Base-by-base conservation (phyloP, 257 asterid genomes). In the Solanum medicagineum region DNA sequence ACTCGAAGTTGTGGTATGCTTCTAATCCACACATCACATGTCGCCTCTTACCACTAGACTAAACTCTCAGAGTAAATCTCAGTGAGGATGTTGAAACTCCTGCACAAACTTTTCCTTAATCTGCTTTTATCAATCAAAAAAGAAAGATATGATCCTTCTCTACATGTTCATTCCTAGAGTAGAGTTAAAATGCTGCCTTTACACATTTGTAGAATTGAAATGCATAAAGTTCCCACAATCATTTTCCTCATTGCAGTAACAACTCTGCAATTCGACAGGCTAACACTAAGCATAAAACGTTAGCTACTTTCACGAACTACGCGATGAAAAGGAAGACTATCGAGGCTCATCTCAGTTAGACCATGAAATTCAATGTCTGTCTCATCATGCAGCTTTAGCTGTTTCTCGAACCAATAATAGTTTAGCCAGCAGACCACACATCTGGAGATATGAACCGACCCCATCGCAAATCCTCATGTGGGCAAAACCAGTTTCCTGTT, bases 391-490 rank as follows among this genome's bases (percentile, higher is more conserved):
- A 75, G 95, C 94, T 90, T 92, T 94, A 83, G 98, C 97, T 57
- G 95, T 94, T 87, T 94, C 97, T 4, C 97, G 92, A 81, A 87
- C 98, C 84, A 93, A 2, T 20, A 97, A 89, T 56, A 93, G 89
- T 88, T 95, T 96, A 7, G 98, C 95, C 53, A 96, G 90, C 85
- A 96, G 86, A 84, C 99, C 99, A 49, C 97, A 96, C 87, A 96
- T 49, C 91, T 96, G 99, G 86, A 96, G 98, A 91, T 96, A 96
- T 2, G 98, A 94, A 86, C 98, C 98, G 10, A 95, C 99, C 84
- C 99, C 99, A 82, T 96, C 99, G 54, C 94, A 94, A 84, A 95
- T 95, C 92, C 98, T 95, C 99, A 95, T 95, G 92, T 95, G 99
- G 36, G 96, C 98, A 82, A 96, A 95, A 88, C 98, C 98, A 87